A percentile compares a stretch with the other conserved stretches of the same genome.
phyloP scores from a whole-genome alignment of 768 basidiomycete species.

The Boletus vinaceobasis region DNA sequence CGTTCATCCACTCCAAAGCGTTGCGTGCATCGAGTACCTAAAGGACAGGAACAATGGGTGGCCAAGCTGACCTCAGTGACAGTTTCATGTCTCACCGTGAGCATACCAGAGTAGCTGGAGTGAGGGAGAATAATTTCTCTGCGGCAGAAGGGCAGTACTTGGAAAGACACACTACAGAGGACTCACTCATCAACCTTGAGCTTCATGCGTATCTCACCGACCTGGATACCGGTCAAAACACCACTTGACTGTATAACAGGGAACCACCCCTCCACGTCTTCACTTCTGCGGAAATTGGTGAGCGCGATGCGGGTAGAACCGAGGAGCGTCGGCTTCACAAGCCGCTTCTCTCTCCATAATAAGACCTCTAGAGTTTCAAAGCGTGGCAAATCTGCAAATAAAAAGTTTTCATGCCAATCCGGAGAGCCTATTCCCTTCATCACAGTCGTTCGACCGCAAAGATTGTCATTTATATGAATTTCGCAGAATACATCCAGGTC shows the following conservation, averaged over 20 bases:
- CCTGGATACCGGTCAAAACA: constrained; percentile 50
- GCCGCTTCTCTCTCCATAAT: constrained; percentile 67
- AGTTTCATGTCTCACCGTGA: constrained; percentile 44
- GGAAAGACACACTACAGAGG: not conserved
- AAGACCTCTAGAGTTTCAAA: constrained; percentile 68
- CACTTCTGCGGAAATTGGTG: constrained; percentile 68
- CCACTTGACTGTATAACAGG: constrained; percentile 58
- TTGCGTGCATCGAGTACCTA: constrained; percentile 51
- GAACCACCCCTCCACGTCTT: constrained; percentile 81
- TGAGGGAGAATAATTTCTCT: constrained; percentile 81
- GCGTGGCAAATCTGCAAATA: constrained; percentile 72
- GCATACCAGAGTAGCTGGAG: constrained; percentile 55
- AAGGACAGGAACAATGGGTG: not conserved
- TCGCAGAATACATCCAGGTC: constrained; percentile 79
- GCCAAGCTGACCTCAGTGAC: not conserved
- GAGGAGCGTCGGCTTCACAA: constrained; percentile 50
- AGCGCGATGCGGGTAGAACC: constrained; percentile 66
- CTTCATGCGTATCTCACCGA: constrained; percentile 74
- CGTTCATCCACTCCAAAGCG: constrained; percentile 70
- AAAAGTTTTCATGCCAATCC: constrained; percentile 82
- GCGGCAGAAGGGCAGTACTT: constrained; percentile 3
- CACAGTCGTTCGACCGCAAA: constrained; percentile 72
- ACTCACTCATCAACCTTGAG: constrained; percentile 73
- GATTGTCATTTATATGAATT: constrained; percentile 61
- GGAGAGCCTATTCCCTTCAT: constrained; percentile 63